Percentiles rank a stretch among this genome's conserved stretches.
These are phyloP conservation scores for Yarrowia alimentaria DNA, from an alignment of 805 yeast genomes.

Conservation along the genomic window DNA sequence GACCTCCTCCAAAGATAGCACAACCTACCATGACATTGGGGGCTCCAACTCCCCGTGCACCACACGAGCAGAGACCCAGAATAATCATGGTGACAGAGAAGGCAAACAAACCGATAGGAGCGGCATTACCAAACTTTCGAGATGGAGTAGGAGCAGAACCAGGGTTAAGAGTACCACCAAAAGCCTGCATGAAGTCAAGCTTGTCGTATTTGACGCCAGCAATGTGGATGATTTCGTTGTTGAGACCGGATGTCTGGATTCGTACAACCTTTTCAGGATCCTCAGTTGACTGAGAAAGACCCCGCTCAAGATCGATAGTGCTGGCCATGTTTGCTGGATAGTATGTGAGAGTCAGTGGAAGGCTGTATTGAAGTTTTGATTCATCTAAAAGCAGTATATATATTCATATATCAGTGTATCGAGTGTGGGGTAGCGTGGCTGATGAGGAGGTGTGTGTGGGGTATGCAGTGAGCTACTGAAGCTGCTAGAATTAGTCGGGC, in stretches of 20 bases:
- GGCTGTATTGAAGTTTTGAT: too few relatives aligned
- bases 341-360: too few relatives aligned
- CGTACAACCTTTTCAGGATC: too few relatives aligned
- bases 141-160: conserved; percentile 38
- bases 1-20: conserved; percentile 62
- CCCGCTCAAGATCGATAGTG: too few relatives aligned
- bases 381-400: too few relatives aligned
- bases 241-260: conserved; percentile 44
- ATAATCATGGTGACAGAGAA: conserved; percentile 62
- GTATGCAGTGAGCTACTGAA: too few relatives aligned
- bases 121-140: conserved; percentile 59
- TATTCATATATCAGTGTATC: too few relatives aligned
- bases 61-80: conserved; percentile 51
- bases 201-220: conserved; percentile 64
- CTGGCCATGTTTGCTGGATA: too few relatives aligned
- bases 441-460: too few relatives aligned
- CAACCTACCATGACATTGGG: conserved; percentile 57
- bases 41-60: conserved; percentile 55
- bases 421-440: too few relatives aligned
- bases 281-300: too few relatives aligned
- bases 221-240: conserved; percentile 60
- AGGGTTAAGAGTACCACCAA: conserved; percentile 36
- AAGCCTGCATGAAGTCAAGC: conserved; percentile 60
- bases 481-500: too few relatives aligned
- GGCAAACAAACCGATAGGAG: conserved; percentile 58